Base-by-base conservation (phyloP, 768 basidiomycete genomes). In the Boletales sp. region DNA sequence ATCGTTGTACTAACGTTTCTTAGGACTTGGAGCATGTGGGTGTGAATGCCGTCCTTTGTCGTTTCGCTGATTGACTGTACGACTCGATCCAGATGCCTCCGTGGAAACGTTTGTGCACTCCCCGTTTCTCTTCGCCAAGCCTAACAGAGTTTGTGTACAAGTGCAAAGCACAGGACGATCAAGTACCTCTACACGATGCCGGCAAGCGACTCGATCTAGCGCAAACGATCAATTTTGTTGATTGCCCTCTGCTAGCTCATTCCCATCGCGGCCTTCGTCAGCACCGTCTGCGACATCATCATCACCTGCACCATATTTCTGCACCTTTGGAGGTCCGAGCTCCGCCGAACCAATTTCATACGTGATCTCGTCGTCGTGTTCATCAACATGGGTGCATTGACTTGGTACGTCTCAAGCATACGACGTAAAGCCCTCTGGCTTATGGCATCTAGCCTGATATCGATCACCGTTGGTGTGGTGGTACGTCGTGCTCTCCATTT, bases 381-480 rank as follows among this genome's bases (percentile, higher is more conserved):
- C 9, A 19, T 58, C 32, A 50, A 57, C 17, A 57, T 57, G 57
- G 55, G 55, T 11, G 48, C 46, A 3, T 7, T 57, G 31, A 58
- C 57, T 11, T 58, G 57, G 57, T 50, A 40, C 7, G 48, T 36
- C n/a, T n/a, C 1, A 6, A 7, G 24, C 6, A 27, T 27, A 3
- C 24, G 1, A 27, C 24, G 4, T 1, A 27, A 27, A 27, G 24
- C 7, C 24, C n/a, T 27, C 6, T 27, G 24, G 24, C 24, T 27
- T 6, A 27, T 6, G 7, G 24, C 24, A 6, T 27, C 3, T 14
- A 58, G 57, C 35, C 2, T 58, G 29, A 49, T 57, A 36, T 58
- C 55, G 13, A 18, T 48, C 0, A 15, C 29, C 2, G 48, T 50
- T 9, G 43, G 30, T 6, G 43, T 57, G 4, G 51, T 58, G 5